phyloP scores from a whole-genome alignment of 768 basidiomycete species.

The Leccinum uliginosum region DNA sequence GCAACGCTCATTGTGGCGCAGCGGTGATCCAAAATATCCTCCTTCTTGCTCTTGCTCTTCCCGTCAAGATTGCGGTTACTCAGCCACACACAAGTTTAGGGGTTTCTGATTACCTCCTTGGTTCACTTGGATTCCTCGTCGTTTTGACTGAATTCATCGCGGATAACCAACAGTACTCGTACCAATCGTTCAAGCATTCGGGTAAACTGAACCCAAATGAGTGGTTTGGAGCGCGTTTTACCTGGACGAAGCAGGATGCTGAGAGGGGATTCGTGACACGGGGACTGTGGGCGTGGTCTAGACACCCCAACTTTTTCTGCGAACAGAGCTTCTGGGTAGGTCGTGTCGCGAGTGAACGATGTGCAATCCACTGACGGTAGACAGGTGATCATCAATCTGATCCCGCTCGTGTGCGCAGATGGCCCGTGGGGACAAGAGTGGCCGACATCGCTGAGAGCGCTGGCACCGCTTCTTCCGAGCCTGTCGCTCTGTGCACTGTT shows the following conservation, averaged over 20 bases:
- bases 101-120: constrained; percentile 60
- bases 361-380: not conserved
- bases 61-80: constrained; percentile 50
- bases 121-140: constrained; percentile 50
- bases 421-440: constrained; percentile 19
- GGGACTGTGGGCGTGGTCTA: constrained; percentile 81
- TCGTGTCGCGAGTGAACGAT: not conserved
- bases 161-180: constrained; percentile 91
- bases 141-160: constrained; percentile 74
- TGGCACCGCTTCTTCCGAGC: constrained; percentile 48
- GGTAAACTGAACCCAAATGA: constrained; percentile 37
- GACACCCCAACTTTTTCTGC: constrained; percentile 92
- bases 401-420: constrained; percentile 53
- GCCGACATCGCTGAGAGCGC: constrained; percentile 23
- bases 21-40: constrained; percentile 78
- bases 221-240: constrained; percentile 63
- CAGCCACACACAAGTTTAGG: constrained; percentile 52
- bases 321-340: constrained; percentile 86
- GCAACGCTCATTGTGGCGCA: constrained; percentile 20
- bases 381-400: constrained; percentile 64
- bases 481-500: constrained; percentile 67
- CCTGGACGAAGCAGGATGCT: constrained; percentile 63
- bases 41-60: constrained; percentile 66
- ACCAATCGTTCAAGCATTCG: constrained; percentile 69
- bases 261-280: constrained; percentile 79